Percentiles rank a stretch among this genome's conserved stretches.
Evolutionary conservation across 225 moss, liverwort and hornwort genomes (phyloP).

Genomic region (Marchantia paleacea): DNA sequence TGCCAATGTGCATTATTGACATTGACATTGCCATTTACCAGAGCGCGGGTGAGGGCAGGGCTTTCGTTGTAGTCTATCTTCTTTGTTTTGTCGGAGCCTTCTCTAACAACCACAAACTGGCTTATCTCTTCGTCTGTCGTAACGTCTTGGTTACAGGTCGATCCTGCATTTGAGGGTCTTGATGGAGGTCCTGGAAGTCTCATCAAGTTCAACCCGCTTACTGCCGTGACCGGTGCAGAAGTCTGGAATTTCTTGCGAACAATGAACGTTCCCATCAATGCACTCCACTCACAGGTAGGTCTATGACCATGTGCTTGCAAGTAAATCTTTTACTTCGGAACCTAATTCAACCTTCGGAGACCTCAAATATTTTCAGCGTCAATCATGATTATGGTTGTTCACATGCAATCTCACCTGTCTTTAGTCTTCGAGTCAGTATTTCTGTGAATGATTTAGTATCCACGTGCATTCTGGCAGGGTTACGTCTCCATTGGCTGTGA

Average conservation of each 20-base stretch:
- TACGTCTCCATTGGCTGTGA: conserved; percentile 95
- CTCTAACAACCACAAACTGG: too few species aligned
- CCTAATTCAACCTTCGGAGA: too few species aligned
- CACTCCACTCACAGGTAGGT: conserved; percentile 71
- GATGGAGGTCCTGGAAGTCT: conserved; percentile 84
- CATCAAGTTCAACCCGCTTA: conserved; percentile 86
- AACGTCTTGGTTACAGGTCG: conserved; percentile 47
- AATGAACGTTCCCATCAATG: conserved; percentile 85
- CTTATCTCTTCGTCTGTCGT: neutral
- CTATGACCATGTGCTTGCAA: neutral
- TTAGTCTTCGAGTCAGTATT: neutral
- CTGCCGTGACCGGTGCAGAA: conserved; percentile 64
- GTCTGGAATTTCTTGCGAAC: conserved; percentile 86
- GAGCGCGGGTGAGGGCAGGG: neutral
- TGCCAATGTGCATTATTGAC: neutral
- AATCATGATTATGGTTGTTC: too few species aligned
- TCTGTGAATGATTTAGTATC: too few species aligned
- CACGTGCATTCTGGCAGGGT: conserved; percentile 47
- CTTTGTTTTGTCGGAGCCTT: too few species aligned
- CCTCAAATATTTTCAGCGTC: too few species aligned
- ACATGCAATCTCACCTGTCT: neutral
- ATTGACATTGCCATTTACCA: neutral
- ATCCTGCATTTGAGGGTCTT: conserved; percentile 87
- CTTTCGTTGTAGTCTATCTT: neutral
- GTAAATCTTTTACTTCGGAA: too few species aligned